Evolutionary conservation across 371 early-diverging fungal species (phyloP).

Genomic region (Zopfochytrium polystomum): DNA sequence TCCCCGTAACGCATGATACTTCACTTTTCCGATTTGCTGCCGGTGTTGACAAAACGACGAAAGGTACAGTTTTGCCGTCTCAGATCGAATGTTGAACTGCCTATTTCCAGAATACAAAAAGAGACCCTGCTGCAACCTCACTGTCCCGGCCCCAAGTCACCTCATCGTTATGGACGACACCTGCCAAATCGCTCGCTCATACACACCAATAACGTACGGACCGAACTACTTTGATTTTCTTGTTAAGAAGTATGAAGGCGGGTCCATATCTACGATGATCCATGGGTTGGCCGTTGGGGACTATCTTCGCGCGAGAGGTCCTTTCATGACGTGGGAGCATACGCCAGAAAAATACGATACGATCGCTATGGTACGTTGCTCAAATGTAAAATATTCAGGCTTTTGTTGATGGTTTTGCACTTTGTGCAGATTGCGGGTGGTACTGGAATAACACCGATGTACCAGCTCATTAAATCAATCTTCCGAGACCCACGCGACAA

Average conservation of each 20-base stretch:
- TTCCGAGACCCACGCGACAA: constrained; percentile 64
- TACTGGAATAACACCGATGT: constrained; percentile 52
- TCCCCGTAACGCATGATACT: constrained; percentile 42
- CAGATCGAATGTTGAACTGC: neutral
- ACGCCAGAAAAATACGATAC: constrained; percentile 46
- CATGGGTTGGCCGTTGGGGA: constrained; percentile 50
- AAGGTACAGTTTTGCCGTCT: neutral
- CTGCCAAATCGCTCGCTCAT: constrained; percentile 65
- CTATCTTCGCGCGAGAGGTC: constrained; percentile 57
- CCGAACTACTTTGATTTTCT: constrained; percentile 52
- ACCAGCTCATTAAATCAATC: constrained; percentile 48
- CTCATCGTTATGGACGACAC: constrained; percentile 63
- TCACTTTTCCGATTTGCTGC: constrained; percentile 30
- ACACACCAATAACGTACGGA: constrained; percentile 58
- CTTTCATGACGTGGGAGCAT: constrained; percentile 51
- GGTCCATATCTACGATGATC: constrained; percentile 54
- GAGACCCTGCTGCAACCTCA: constrained; percentile 8
- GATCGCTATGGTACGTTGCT: constrained; percentile 58
- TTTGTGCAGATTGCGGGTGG: constrained; percentile 52
- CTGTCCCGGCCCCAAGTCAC: constrained; percentile 49
- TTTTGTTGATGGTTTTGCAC: constrained; percentile 12
- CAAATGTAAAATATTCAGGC: constrained; percentile 1
- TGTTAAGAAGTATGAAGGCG: constrained; percentile 59
- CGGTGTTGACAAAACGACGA: neutral
- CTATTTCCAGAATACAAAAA: neutral